Percentiles rank a stretch among this genome's conserved stretches.
Conservation (phyloP, 345 rosid species). For the Trapa incisa region DNA sequence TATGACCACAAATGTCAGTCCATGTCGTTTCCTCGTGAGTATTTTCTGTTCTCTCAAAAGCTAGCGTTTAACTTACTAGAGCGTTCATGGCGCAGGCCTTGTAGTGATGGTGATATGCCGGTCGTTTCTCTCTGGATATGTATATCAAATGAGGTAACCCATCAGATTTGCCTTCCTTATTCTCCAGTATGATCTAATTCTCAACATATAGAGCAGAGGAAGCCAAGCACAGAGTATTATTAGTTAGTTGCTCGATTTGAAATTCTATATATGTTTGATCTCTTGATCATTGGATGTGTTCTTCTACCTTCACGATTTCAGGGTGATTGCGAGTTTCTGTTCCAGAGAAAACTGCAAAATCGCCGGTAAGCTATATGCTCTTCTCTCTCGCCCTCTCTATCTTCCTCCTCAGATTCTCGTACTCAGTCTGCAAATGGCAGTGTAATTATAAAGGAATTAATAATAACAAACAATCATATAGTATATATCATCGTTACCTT, state of each 20-base stretch:
- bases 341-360: conserved; percentile 31
- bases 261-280: too few species aligned
- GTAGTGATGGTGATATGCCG: conserved; percentile 37
- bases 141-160: conserved; percentile 48
- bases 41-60: too few species aligned
- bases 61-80: conserved; percentile 22
- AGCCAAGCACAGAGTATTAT: neutral
- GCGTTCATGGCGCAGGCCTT: conserved; percentile 85
- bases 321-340: conserved; percentile 35
- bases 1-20: neutral
- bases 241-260: too few species aligned
- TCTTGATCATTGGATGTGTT: too few species aligned
- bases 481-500: conserved; percentile 24
- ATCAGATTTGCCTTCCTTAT: conserved; percentile 17
- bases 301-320: conserved; percentile 41
- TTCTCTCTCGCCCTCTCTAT: conserved; percentile 23
- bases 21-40: neutral
- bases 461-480: too few species aligned
- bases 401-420: conserved; percentile 28
- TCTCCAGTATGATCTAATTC: conserved; percentile 43
- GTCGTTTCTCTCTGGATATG: conserved; percentile 56
- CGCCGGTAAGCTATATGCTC: conserved; percentile 12
- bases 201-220: neutral
- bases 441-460: too few species aligned
- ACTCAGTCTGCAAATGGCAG: conserved; percentile 28